Conservation (phyloP, 768 basidiomycete species). For the Multifurca ochricompacta region DNA sequence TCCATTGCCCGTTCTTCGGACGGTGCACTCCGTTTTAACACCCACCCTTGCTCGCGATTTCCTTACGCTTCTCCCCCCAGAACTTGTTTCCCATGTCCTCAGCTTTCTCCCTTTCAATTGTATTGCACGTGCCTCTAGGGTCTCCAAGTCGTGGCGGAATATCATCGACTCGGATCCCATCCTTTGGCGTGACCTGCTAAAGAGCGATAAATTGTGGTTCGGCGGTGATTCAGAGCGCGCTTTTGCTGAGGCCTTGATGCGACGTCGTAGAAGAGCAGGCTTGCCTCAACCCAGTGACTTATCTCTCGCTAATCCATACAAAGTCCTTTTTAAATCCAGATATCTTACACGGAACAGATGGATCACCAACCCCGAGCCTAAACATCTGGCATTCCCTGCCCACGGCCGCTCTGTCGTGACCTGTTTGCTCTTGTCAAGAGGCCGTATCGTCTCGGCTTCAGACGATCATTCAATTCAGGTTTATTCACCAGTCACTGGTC, state of each 20-base stretch:
- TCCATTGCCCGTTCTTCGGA: conserved; percentile 83
- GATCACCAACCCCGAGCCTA: conserved; percentile 65
- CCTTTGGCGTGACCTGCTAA: conserved; percentile 83
- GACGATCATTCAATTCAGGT: conserved; percentile 97
- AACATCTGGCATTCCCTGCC: conserved; percentile 76
- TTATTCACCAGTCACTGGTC: conserved; percentile 81
- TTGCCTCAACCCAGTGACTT: conserved; percentile 40
- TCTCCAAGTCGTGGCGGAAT: conserved; percentile 83
- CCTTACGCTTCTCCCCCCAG: conserved; percentile 82
- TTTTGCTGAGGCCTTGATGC: conserved; percentile 65
- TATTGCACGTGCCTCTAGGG: conserved; percentile 80
- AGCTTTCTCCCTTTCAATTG: conserved; percentile 76
- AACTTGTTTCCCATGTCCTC: conserved; percentile 84
- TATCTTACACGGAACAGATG: conserved; percentile 74
- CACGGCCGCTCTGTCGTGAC: conserved; percentile 91
- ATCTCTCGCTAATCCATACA: conserved; percentile 79
- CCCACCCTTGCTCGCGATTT: conserved; percentile 94
- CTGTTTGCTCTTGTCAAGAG: conserved; percentile 88
- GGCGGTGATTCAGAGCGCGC: conserved; percentile 78
- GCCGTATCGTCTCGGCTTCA: conserved; percentile 93
- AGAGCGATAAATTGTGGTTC: conserved; percentile 82
- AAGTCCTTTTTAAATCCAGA: conserved; percentile 88
- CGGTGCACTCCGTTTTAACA: conserved; percentile 79
- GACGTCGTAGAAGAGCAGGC: conserved; percentile 43
- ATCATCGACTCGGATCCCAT: conserved; percentile 88